phyloP scores from a whole-genome alignment of 2,329 filamentous ascomycete genomes.

The Rhynchosporium agropyri region DNA sequence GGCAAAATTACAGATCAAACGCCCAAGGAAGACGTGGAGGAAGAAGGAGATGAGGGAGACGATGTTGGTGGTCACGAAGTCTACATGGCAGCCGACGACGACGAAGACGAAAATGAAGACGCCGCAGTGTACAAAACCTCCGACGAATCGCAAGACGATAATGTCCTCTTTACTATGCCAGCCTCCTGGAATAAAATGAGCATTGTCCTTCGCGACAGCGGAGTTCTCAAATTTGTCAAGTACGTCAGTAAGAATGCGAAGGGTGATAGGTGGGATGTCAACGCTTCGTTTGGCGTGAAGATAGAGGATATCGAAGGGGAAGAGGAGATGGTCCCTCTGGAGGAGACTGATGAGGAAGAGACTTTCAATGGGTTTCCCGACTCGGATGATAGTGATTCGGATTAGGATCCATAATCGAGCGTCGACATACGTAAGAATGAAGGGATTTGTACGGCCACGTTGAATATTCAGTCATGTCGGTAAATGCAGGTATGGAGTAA shows the following conservation, averaged over 20 bases:
- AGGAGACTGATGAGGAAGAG: constrained; percentile 53
- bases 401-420: constrained; percentile 25
- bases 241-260: constrained; percentile 82
- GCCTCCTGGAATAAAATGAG: constrained; percentile 88
- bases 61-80: constrained; percentile 79
- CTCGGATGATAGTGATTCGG: constrained; percentile 41
- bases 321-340: constrained; percentile 41
- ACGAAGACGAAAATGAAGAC: constrained; percentile 63
- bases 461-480: background rate
- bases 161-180: constrained; percentile 68
- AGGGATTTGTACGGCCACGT: background rate
- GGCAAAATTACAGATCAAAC: constrained; percentile 23
- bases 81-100: constrained; percentile 90
- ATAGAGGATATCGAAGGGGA: constrained; percentile 48
- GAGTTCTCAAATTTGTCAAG: constrained; percentile 91
- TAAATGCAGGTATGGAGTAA: background rate
- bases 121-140: constrained; percentile 85
- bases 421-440: background rate
- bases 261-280: constrained; percentile 92
- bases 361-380: constrained; percentile 54
- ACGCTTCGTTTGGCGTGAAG: constrained; percentile 74
- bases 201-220: constrained; percentile 84
- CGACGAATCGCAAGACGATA: constrained; percentile 69
- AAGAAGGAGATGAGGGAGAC: constrained; percentile 46
- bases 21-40: constrained; percentile 8